These are phyloP conservation scores for Combretum micranthum DNA, from an alignment of 345 rosid species.

Conservation along the genomic window DNA sequence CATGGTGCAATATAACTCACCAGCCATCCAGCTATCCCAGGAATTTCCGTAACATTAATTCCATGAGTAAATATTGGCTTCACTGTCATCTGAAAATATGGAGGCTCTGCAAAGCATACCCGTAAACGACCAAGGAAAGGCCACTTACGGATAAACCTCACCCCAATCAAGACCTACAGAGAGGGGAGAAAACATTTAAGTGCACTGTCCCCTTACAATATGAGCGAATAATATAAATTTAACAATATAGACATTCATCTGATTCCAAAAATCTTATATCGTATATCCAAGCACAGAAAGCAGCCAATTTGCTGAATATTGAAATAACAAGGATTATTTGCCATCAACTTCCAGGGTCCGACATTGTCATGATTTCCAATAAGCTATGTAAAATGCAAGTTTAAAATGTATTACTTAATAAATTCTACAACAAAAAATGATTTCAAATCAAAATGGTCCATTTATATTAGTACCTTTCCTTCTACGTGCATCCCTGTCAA, in stretches of 20 bases:
- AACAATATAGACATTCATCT: too few relatives aligned
- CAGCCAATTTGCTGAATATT: too few relatives aligned
- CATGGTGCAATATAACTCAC: slow-evolving; percentile 38
- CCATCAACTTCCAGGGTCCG: too few relatives aligned
- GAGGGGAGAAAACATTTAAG: slow-evolving; percentile 3
- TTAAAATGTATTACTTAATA: background rate
- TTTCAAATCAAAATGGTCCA: background rate
- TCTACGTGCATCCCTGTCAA: slow-evolving; percentile 96
- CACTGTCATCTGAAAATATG: slow-evolving; percentile 92
- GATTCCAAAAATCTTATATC: too few relatives aligned
- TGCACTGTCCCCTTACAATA: background rate
- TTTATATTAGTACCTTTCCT: slow-evolving; percentile 67
- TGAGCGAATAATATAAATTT: too few relatives aligned
- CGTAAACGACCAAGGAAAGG: slow-evolving; percentile 88
- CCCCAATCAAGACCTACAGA: slow-evolving; percentile 80
- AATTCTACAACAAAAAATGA: too few relatives aligned
- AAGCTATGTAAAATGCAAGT: background rate
- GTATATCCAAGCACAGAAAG: too few relatives aligned
- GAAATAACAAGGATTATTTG: too few relatives aligned
- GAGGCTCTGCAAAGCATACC: slow-evolving; percentile 96
- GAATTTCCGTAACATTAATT: slow-evolving; percentile 80
- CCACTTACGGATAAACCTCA: slow-evolving; percentile 79
- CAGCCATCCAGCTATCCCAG: slow-evolving; percentile 98
- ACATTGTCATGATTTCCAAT: too few relatives aligned
- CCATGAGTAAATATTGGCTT: slow-evolving; percentile 81